These are phyloP conservation scores for Ecytonucleospora hepatopenaei DNA, from an alignment of 371 early-diverging fungal genomes.

Conservation along the genomic window DNA sequence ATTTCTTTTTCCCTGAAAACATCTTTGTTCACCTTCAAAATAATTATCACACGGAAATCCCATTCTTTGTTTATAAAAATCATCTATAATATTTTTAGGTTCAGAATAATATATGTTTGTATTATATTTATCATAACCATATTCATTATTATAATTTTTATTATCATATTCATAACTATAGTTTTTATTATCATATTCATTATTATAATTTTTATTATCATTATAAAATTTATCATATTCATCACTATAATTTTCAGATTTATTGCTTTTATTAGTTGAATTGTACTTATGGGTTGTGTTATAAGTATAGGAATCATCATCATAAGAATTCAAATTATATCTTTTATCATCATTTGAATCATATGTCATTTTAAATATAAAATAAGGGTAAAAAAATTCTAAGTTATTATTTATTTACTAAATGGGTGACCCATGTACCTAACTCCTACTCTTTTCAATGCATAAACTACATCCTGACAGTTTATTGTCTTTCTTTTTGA, in stretches of 20 bases:
- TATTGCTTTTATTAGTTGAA: no score
- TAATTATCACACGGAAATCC: background rate
- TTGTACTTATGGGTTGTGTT: no score
- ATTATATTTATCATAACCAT: background rate
- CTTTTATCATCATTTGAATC: background rate
- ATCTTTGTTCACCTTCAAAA: slow-evolving; percentile 1
- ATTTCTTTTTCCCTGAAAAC: background rate
- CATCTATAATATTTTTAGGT: background rate
- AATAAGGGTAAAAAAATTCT: background rate
- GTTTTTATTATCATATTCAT: background rate
- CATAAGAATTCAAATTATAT: no score
- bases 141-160: background rate
- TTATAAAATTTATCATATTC: background rate
- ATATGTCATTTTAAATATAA: background rate
- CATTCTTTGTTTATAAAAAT: background rate
- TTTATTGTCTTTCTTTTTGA: slow-evolving; percentile 99
- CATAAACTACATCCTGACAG: slow-evolving; percentile 77
- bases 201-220: background rate
- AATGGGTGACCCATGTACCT: slow-evolving; percentile 57
- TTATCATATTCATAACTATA: background rate
- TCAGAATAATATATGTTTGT: background rate
- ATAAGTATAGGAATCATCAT: no score
- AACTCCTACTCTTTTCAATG: slow-evolving; percentile 89
- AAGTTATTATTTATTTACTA: slow-evolving; percentile 1
- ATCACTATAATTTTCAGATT: background rate